Evolutionary conservation across 2,329 filamentous ascomycete genomes (phyloP), one percentile per base, ranked within the genome.

Genomic region (Coleophoma crateriformis): DNA sequence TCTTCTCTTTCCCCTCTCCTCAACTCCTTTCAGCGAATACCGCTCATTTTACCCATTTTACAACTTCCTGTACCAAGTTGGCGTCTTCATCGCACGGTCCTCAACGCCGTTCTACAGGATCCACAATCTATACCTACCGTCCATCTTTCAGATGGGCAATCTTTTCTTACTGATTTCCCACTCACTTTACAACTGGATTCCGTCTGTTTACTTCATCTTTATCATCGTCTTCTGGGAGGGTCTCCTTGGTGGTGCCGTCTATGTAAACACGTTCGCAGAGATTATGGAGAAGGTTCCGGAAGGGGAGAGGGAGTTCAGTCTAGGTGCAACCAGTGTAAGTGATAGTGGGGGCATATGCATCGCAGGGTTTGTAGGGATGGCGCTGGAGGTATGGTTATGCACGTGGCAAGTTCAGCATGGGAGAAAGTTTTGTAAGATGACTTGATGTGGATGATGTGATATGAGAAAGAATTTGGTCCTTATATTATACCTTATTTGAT

Each of bases 11-110:
- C 90, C 91, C 0, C 74, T 96, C 1, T 64, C 76, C 1, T 69
- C 78, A 11, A 86, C 88, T 1, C 94, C 94, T 0, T 97, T 97
- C 65, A 70, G 73, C 33, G 81, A 89, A 58, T 94, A 84, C 65
- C 85, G 92, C 38, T 86, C 85, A 33, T 97, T 96, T 67, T 99
- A 99, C 62, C 91, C 92, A 1, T 89, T 92, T 54, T 99, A 99
- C 68, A 87, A 87, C 55, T 91, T 95, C 50, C 85, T 97, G 53
- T 97, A 99, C 68, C 92, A 99, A 72, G 74, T 91, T 3, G 94
- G 94, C 49, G 94, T 97, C 55, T 97, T 97, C 71, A 81, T 97
- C 59, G 96, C 92, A 1, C 85, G 94, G 14, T 95, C 90, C 0
- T 95, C 90, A 0, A 90, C 89, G 1, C 90, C 92, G 0, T 95